Conservation (phyloP, 345 rosid genomes). For the Eucalyptus brandiana region DNA sequence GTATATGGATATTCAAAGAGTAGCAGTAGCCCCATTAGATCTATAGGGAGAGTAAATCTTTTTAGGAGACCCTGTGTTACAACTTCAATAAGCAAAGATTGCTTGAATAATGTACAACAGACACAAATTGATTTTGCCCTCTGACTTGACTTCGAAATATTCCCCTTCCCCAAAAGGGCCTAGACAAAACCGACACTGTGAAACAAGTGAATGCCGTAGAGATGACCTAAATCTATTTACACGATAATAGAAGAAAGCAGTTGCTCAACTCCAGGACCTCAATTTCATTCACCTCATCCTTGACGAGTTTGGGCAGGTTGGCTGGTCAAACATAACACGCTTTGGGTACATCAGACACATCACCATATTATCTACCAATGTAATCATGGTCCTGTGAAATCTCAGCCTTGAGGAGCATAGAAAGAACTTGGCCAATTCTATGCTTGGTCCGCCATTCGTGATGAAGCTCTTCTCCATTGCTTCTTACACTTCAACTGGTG, state of each 20-base stretch:
- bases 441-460: neutral
- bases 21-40: neutral
- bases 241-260: neutral
- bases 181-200: neutral
- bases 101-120: neutral
- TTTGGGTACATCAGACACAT: neutral
- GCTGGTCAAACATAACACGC: neutral
- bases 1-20: neutral
- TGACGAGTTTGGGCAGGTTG: neutral
- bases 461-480: constrained; percentile 88
- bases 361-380: neutral
- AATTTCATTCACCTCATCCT: neutral
- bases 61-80: neutral
- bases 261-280: neutral
- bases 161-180: neutral
- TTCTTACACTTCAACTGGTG: constrained; percentile 74
- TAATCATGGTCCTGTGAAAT: neutral
- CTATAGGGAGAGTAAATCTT: neutral
- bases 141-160: neutral
- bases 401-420: neutral
- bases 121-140: neutral
- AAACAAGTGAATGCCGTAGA: neutral
- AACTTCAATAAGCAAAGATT: neutral
- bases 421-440: neutral
- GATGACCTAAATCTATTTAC: neutral